phyloP scores from a whole-genome alignment of 2,329 filamentous ascomycete genomes.

The Aureobasidium musti region DNA sequence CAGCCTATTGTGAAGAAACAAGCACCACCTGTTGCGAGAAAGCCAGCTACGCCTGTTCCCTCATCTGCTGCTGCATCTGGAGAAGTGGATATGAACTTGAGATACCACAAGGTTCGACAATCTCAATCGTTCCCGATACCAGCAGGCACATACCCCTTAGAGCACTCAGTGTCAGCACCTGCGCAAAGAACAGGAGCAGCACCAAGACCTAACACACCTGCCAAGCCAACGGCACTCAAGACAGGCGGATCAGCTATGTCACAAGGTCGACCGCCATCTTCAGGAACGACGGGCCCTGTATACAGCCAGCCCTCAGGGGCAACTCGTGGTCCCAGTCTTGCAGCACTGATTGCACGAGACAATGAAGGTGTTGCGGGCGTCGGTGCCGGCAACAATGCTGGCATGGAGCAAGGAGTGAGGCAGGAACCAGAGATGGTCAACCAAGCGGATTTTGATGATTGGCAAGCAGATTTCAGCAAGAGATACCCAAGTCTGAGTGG shows the following conservation, averaged over 20 bases:
- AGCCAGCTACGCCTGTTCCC: conserved; percentile 32
- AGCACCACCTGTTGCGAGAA: conserved; percentile 35
- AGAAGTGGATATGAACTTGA: conserved; percentile 34
- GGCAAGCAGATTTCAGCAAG: conserved; percentile 73
- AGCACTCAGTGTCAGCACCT: conserved; percentile 33
- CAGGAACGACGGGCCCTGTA: conserved; percentile 30
- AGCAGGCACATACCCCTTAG: conserved; percentile 10
- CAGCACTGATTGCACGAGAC: conserved; percentile 43
- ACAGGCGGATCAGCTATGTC: conserved; percentile 45
- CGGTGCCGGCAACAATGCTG: conserved; percentile 33
- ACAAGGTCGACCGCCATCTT: conserved; percentile 29
- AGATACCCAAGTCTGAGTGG: conserved; percentile 82
- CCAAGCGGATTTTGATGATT: conserved; percentile 45
- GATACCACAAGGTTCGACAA: conserved; percentile 33
- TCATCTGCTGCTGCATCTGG: not conserved
- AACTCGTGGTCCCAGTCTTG: conserved; percentile 34
- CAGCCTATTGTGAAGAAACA: conserved; percentile 22
- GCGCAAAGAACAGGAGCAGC: conserved; percentile 32
- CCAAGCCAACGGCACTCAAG: conserved; percentile 62
- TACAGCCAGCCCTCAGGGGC: conserved; percentile 43
- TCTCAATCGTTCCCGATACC: conserved; percentile 23
- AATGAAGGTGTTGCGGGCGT: conserved; percentile 41
- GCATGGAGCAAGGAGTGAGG: conserved; percentile 20
- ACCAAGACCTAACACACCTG: conserved; percentile 57
- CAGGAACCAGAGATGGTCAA: not conserved